Base-by-base conservation (phyloP, 306 rosid species). In the Cajanus cajan region DNA sequence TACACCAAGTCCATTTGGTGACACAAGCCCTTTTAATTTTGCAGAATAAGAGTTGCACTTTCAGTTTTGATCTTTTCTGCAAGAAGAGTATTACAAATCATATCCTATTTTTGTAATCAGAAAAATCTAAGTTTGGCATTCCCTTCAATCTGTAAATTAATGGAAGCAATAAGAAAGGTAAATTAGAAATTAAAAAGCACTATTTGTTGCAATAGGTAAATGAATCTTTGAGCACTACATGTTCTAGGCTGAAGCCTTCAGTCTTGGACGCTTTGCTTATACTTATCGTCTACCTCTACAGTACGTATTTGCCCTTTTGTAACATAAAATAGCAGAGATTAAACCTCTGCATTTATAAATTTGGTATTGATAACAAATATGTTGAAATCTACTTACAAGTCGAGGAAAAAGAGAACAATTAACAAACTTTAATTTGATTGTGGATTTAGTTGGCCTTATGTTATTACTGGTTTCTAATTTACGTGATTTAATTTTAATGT, bases 11-110 rank as follows among this genome's bases (percentile, higher is more conserved):
- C 90, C 89, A 33, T 90, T 88, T 47, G 86, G 90, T 2, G 87
- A 85, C 47, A 88, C 88, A 8, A 88, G n/a, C 86, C 7, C 87
- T 82, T 86, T 84, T 59, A 90, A 68, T 51, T 86, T 86, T 22
- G 59, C 74, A 4, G 39, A 44, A 7, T 6, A 9, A 31, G 24
- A 7, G 10, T 34, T 16, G 51, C 50, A 52, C 31, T 52, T 34
- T 4, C 21, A 15, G 13, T 54, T 70, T 36, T 59, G 15, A 55
- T 19, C 21, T 73, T 37, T 31, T 22, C 2, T 15, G 41, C 58
- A 24, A 8, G 7, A 45, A 25, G 45, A 7, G 58, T 44, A 4
- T 25, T 15, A 44, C 2, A 2, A 9, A 4, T 8, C 61, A 22
- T 22, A 2, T 4, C 31, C 10, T 28, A 28, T 28, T 68, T 68